A percentile compares a stretch with the other conserved stretches of the same genome.
phyloP scores from a whole-genome alignment of 805 yeast species.

The Nakazawaea wyomingensis region DNA sequence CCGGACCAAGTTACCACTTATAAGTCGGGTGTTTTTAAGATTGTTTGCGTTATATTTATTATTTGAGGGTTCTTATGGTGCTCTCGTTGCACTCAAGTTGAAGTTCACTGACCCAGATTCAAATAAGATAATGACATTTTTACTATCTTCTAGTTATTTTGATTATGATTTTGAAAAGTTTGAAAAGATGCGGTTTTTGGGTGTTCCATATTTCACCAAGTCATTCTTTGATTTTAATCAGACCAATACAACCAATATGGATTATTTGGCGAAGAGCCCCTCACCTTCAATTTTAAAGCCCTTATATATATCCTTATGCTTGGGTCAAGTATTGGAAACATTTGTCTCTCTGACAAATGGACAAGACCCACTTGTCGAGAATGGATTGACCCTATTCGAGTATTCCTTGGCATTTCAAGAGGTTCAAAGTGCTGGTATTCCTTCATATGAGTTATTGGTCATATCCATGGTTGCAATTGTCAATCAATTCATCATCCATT shows the following conservation, averaged over 20 bases:
- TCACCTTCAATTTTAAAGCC: constrained; percentile 52
- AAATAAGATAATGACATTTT: constrained; percentile 12
- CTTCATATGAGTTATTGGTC: constrained; percentile 46
- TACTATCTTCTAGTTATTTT: constrained; percentile 16
- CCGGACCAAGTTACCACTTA: constrained; percentile 24
- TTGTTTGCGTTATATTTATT: constrained; percentile 31
- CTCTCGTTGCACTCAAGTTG: constrained; percentile 27
- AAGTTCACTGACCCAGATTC: constrained; percentile 17
- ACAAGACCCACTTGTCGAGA: constrained; percentile 51
- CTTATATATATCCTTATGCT: constrained; percentile 50
- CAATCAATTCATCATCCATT: constrained; percentile 58
- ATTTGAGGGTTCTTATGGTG: constrained; percentile 29
- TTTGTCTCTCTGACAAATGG: constrained; percentile 56
- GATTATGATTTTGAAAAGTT: constrained; percentile 21
- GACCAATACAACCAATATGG: constrained; percentile 14
- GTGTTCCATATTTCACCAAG: constrained; percentile 20
- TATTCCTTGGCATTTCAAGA: constrained; percentile 75
- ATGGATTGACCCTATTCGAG: constrained; percentile 70
- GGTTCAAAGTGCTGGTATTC: constrained; percentile 45
- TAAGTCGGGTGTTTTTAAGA: constrained; percentile 31
- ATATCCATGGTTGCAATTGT: constrained; percentile 51
- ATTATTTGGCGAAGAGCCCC: constrained; percentile 35
- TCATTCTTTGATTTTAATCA: constrained; percentile 15
- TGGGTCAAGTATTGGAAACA: constrained; percentile 61
- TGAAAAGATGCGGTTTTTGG: constrained; percentile 21